phyloP scores from a whole-genome alignment of 805 yeast genomes.

The Yarrowia hollandica region DNA sequence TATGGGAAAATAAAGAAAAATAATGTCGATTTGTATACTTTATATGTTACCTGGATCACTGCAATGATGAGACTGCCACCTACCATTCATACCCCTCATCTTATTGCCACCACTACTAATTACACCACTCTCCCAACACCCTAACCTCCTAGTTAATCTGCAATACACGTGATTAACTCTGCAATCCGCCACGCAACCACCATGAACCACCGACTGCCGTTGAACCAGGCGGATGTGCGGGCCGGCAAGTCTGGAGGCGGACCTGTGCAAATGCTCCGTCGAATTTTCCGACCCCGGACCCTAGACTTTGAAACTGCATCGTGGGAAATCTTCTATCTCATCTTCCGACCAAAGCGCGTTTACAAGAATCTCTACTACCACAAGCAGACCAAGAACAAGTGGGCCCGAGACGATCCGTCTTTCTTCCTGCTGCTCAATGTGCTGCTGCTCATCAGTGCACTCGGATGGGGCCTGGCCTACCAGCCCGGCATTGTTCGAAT shows the following conservation, averaged over 20 bases:
- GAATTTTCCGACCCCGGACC: slow-evolving; percentile 71
- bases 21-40: no score
- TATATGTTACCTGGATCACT: no score
- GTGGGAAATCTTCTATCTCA: slow-evolving; percentile 81
- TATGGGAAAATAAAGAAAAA: no score
- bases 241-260: slow-evolving; percentile 23
- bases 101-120: neutral
- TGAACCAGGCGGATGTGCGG: slow-evolving; percentile 26
- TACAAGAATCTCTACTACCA: slow-evolving; percentile 80
- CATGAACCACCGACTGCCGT: slow-evolving; percentile 28
- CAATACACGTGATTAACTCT: slow-evolving; percentile 19
- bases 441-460: slow-evolving; percentile 68
- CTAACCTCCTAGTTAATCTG: neutral
- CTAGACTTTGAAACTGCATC: slow-evolving; percentile 89
- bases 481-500: slow-evolving; percentile 63
- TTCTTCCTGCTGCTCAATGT: slow-evolving; percentile 72
- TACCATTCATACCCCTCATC: neutral
- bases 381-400: slow-evolving; percentile 71
- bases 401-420: slow-evolving; percentile 92
- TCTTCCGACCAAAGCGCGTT: slow-evolving; percentile 76
- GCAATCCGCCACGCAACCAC: slow-evolving; percentile 25
- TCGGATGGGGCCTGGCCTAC: slow-evolving; percentile 89
- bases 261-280: slow-evolving; percentile 35
- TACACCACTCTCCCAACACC: slow-evolving; percentile 1
- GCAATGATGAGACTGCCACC: no score